Conservation (phyloP, 2,329 filamentous ascomycete genomes). For the Xylaria sp. region DNA sequence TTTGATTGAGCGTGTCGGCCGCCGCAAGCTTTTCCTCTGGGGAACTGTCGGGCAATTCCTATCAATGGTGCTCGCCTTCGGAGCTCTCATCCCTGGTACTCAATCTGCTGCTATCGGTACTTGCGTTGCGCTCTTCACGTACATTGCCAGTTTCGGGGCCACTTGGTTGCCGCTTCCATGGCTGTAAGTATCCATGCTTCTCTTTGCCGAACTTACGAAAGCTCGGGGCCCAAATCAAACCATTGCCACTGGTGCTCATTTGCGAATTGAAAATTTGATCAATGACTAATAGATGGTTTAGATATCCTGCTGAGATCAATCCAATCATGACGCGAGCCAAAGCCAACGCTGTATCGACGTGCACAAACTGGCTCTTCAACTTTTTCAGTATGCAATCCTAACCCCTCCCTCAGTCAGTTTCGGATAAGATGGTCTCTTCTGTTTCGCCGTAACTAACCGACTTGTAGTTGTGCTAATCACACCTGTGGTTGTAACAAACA, state of each 20-base stretch:
- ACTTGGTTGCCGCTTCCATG: conserved; percentile 73
- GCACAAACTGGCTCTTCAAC: conserved; percentile 57
- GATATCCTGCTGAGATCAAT: conserved; percentile 65
- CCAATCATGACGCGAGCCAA: conserved; percentile 60
- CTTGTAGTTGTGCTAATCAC: conserved; percentile 67
- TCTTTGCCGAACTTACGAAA: not conserved
- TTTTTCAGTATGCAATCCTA: conserved; percentile 51
- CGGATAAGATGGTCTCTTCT: not conserved
- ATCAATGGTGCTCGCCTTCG: conserved; percentile 71
- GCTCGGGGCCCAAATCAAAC: not conserved
- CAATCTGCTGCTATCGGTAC: conserved; percentile 72
- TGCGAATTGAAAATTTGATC: not conserved
- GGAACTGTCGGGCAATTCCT: conserved; percentile 61
- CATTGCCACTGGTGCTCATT: not conserved
- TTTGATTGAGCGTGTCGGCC: conserved; percentile 60
- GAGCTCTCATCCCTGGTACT: conserved; percentile 72
- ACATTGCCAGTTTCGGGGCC: conserved; percentile 75
- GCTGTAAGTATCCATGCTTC: conserved; percentile 50
- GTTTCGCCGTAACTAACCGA: conserved; percentile 20
- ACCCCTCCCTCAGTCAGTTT: not conserved
- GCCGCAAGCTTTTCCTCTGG: conserved; percentile 59
- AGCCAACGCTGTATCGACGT: conserved; percentile 67
- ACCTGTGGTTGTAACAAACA: conserved; percentile 70
- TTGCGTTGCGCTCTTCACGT: conserved; percentile 74
- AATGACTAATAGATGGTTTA: conserved; percentile 17